phyloP scores from a whole-genome alignment of 202 grass and related monocot species.

The Elaeis oleifera region DNA sequence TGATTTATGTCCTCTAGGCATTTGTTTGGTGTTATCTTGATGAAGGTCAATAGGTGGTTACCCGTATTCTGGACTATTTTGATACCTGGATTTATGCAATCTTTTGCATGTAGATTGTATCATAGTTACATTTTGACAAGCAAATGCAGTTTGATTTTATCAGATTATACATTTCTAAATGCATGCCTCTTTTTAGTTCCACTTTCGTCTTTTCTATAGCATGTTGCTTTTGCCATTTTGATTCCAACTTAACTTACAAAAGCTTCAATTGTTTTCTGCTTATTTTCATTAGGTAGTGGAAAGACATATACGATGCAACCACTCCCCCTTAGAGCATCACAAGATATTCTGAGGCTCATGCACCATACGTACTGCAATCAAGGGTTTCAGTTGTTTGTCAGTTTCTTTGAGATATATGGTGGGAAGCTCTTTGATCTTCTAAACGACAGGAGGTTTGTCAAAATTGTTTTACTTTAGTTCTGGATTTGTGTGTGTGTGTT shows the following conservation, averaged over 20 bases:
- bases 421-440: slow-evolving; percentile 95
- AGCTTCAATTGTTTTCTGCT: slow-evolving; percentile 14
- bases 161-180: too few relatives aligned
- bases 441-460: slow-evolving; percentile 77
- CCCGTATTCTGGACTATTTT: too few relatives aligned
- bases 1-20: too few relatives aligned
- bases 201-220: too few relatives aligned
- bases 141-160: too few relatives aligned
- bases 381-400: slow-evolving; percentile 86
- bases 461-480: neutral
- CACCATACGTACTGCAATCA: slow-evolving; percentile 84
- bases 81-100: too few relatives aligned
- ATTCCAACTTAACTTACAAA: neutral
- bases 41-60: too few relatives aligned
- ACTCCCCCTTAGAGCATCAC: slow-evolving; percentile 88
- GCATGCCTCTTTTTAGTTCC: too few relatives aligned
- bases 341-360: slow-evolving; percentile 97
- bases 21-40: too few relatives aligned
- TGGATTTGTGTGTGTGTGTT: neutral
- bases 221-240: too few relatives aligned
- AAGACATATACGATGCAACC: slow-evolving; percentile 98
- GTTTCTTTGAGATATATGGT: slow-evolving; percentile 99
- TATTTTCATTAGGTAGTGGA: slow-evolving; percentile 60
- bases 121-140: too few relatives aligned
- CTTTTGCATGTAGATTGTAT: too few relatives aligned